Conservation (phyloP, 768 basidiomycete species). For the Gymnopilus dilepis region DNA sequence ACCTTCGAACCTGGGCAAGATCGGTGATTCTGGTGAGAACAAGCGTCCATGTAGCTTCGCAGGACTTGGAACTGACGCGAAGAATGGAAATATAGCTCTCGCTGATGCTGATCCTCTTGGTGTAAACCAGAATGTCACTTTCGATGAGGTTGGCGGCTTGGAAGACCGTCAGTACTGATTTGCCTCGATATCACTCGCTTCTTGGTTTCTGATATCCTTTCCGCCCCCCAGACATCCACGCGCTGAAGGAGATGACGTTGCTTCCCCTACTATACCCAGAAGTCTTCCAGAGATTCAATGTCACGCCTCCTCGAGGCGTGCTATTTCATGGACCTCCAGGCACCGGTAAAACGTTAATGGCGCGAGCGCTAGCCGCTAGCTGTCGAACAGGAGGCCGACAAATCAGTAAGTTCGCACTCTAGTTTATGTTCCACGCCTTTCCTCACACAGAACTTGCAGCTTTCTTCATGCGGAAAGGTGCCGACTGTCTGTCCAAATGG, state of each 20-base stretch:
- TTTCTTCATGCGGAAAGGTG: slow-evolving; percentile 99
- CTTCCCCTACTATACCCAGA: slow-evolving; percentile 96
- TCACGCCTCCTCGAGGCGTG: slow-evolving; percentile 96
- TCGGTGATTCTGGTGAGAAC: slow-evolving; percentile 72
- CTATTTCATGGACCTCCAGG: slow-evolving; percentile 98
- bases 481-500: slow-evolving; percentile 98
- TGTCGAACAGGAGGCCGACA: slow-evolving; percentile 85
- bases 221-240: slow-evolving; percentile 81
- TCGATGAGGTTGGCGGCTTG: slow-evolving; percentile 95
- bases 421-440: neutral
- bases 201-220: slow-evolving; percentile 1
- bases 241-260: slow-evolving; percentile 97
- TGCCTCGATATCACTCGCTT: neutral
- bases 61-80: slow-evolving; percentile 24
- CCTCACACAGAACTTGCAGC: slow-evolving; percentile 56
- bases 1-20: slow-evolving; percentile 85
- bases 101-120: slow-evolving; percentile 97
- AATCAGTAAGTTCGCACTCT: slow-evolving; percentile 69
- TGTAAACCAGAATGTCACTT: slow-evolving; percentile 91
- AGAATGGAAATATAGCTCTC: slow-evolving; percentile 55
- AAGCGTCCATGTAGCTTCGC: slow-evolving; percentile 11
- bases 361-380: slow-evolving; percentile 92
- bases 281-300: slow-evolving; percentile 90
- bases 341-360: slow-evolving; percentile 96
- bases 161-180: slow-evolving; percentile 76